Evolutionary conservation across 768 basidiomycete genomes (phyloP), one percentile per base, ranked within the genome.

Genomic region (Pleurotus platypus): DNA sequence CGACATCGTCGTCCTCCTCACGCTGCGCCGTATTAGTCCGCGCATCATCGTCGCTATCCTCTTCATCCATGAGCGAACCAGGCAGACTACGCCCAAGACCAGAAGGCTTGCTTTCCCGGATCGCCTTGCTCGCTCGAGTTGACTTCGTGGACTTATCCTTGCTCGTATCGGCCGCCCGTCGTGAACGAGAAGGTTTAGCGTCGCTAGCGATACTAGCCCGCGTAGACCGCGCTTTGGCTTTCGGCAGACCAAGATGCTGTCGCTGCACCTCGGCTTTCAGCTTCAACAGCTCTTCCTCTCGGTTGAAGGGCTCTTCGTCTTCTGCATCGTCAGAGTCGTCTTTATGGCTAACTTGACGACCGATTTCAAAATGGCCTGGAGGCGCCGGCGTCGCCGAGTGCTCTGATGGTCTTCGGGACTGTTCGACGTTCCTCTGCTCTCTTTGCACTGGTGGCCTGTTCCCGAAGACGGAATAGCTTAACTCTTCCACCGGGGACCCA

Each of bases 301-400:
- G 24, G 24, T 35, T n/a, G 66, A 66, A 57, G 16, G 72, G 69
- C 39, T 69, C 66, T 37, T 54, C 59, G 18, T 64, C 64, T 38
- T 56, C 47, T 2, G 30, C 48, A 38, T 64, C 63, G 11, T 63
- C 69, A 2, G 75, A 67, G 12, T 57, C 67, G 18, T 78, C 79
- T 8, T 77, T 78, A 2, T 76, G 76, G 1, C 65, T 65, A 6
- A 67, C 66, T 60, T 20, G 18, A 3, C 18, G 4, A 2, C 22
- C 18, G 7, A 30, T 13, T 7, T 48, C 22, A 30, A 83, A 82
- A 35, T 79, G 79, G 0, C 79, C 80, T 8, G 80, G 81, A 4
- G 72, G 75, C 38, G 69, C 68, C 46, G 67, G 75, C 57, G 67
- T 70, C 57, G 55, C 59, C 7, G 39, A 24, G n/a, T 66, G 56